Base-by-base conservation (phyloP, 257 asterid genomes). In the Solanum sejunctum region DNA sequence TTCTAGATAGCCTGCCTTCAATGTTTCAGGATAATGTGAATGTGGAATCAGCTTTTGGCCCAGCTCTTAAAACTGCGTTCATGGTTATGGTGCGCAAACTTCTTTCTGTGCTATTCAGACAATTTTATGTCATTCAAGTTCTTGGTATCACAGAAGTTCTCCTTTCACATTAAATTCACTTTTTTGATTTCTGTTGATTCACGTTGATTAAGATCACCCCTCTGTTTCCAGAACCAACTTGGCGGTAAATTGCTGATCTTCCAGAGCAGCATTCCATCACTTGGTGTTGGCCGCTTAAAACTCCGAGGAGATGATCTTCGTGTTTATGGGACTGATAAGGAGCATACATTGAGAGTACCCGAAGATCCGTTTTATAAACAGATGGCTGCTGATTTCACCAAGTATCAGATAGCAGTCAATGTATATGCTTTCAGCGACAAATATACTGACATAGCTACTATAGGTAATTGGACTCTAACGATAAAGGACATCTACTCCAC, bases 381-480 rank as follows among this genome's bases (percentile, higher is more conserved):
- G 86, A 97, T 97, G 99, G 99, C 99, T 92, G 99, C 99, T 91
- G 99, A 97, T 93, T 92, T 95, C 81, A 95, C 98, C 66, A 95
- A 95, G 93, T 92, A 78, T 89, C 99, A 97, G 90, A 92, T 97
- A 88, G 95, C 99, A 80, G 98, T 93, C 72, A 97, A 97, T 89
- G 86, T 95, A 63, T 97, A 97, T 91, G 97, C 95, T 56, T 97
- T 93, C 92, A 93, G 98, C 67, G 99, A 95, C 83, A 97, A 94
- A 89, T 97, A 93, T 88, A 94, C 92, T 16, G 99, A 97, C 84
- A 87, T 97, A 88, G 98, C 98, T 84, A 93, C 99, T 79, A 87
- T 97, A 89, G 99, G 99, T 97, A 83, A 52, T 69, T 45, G 78
- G 54, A 21, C 49, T 67, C 56, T 47, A 78, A 78, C 9, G 45